Conservation (phyloP, 441 rosid species). For the Macaranga tanarius region DNA sequence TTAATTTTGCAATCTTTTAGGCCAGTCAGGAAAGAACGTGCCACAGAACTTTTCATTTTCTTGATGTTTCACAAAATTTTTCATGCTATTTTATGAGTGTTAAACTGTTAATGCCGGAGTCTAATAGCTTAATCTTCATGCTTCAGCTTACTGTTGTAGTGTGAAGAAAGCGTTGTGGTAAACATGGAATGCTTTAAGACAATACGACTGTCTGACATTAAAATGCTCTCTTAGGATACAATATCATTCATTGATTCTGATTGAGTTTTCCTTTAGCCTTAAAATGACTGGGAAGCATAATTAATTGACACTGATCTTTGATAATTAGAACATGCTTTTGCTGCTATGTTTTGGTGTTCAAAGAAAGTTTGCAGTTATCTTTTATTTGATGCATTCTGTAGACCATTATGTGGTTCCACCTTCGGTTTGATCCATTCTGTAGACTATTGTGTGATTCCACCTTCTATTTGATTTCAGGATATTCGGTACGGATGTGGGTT, state of each 20-base stretch:
- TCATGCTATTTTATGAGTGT: background rate
- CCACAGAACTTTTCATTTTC: background rate
- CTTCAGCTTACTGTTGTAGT: background rate
- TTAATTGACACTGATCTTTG: background rate
- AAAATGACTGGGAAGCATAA: background rate
- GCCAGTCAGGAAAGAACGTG: background rate
- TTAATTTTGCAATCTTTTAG: background rate
- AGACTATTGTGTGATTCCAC: background rate
- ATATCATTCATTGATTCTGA: background rate
- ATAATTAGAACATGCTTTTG: too few relatives aligned
- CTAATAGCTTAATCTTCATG: background rate
- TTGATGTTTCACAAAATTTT: background rate
- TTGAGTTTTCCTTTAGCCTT: background rate
- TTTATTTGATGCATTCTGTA: background rate
- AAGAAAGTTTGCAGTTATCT: too few relatives aligned
- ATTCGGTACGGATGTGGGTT: constrained; percentile 88
- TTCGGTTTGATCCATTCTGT: constrained; percentile 13
- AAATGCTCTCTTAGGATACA: background rate
- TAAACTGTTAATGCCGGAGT: background rate
- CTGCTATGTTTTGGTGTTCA: background rate
- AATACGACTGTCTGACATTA: background rate
- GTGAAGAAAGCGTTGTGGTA: background rate
- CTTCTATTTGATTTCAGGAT: constrained; percentile 49
- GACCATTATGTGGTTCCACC: background rate
- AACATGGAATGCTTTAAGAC: background rate